Evolutionary conservation across 371 early-diverging fungal species (phyloP), one percentile per base, ranked within the genome.

Genomic region (Dichotomocladium elegans): DNA sequence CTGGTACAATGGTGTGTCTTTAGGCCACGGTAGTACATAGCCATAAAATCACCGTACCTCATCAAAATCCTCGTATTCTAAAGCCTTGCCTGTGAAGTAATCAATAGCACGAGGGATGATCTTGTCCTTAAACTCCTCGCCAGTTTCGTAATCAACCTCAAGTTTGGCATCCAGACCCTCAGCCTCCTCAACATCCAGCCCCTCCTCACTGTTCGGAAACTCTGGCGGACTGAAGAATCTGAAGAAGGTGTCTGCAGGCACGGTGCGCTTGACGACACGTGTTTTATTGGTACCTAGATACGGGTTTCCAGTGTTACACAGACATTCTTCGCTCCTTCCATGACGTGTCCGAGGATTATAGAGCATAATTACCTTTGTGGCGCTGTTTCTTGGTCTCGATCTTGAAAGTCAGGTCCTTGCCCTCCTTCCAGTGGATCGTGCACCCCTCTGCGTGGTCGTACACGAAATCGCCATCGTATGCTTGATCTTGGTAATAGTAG

Each of bases 41-140:
- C 81, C 88, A 40, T 85, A 83, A 45, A 78, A n/a, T n/a, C n/a
- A n/a, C 83, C n/a, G n/a, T n/a, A n/a, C n/a, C n/a, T n/a, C n/a
- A 11, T 70, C 79, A 45, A 81, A 74, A 51, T 86, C 89, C 57
- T 84, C 87, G 66, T 84, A 87, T 53, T 86, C 83, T 34, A 95
- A 81, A 41, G 98, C 97, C 75, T 91, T 89, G 63, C 99, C 99
- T 15, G 98, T 97, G 81, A 96, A 98, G 91, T 95, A 98, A 73
- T 95, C 93, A 50, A 98, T 76, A 54, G 99, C 99, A 63, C 87
- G 86, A 53, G 99, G 96, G 52, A 98, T 86, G 54, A 98, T 69
- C 69, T 90, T 91, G 53, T 95, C 95, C 81, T 95, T 96, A 78
- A 98, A 84, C 66, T 92, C 86, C 68, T 98, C 98, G 31, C 64